phyloP scores from a whole-genome alignment of 2,329 filamentous ascomycete species.

The Pseudofabraea citricarpa region DNA sequence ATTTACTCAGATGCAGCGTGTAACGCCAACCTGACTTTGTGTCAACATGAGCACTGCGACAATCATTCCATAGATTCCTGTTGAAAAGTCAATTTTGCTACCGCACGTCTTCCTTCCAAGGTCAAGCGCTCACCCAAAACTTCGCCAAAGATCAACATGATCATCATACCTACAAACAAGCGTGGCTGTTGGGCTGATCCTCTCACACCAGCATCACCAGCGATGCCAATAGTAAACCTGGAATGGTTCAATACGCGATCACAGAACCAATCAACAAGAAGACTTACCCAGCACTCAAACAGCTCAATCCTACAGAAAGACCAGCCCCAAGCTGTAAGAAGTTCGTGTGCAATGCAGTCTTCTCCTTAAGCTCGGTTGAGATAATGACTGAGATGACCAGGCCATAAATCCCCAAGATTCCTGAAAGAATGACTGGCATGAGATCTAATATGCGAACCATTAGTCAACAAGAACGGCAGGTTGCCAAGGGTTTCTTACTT shows the following conservation, averaged over 20 bases:
- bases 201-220: conserved; percentile 81
- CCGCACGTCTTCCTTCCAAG: neutral
- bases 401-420: conserved; percentile 99
- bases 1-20: conserved; percentile 1
- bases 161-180: conserved; percentile 71
- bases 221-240: conserved; percentile 78
- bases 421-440: conserved; percentile 99
- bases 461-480: neutral
- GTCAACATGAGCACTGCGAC: conserved; percentile 99
- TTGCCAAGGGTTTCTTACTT: conserved; percentile 57
- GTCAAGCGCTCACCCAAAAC: conserved; percentile 51
- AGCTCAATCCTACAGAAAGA: conserved; percentile 72
- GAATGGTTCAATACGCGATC: no score
- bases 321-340: conserved; percentile 81
- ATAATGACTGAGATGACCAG: conserved; percentile 82
- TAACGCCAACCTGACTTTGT: conserved; percentile 60
- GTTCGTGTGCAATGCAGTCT: conserved; percentile 67
- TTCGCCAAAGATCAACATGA: conserved; percentile 79
- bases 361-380: conserved; percentile 68
- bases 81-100: conserved; percentile 2
- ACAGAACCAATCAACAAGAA: no score
- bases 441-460: conserved; percentile 60
- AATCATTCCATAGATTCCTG: conserved; percentile 95
- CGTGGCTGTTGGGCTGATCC: conserved; percentile 66
- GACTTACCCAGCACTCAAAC: conserved; percentile 60